phyloP scores from a whole-genome alignment of 2,329 filamentous ascomycete species.

The Pezicula neosporulosa region DNA sequence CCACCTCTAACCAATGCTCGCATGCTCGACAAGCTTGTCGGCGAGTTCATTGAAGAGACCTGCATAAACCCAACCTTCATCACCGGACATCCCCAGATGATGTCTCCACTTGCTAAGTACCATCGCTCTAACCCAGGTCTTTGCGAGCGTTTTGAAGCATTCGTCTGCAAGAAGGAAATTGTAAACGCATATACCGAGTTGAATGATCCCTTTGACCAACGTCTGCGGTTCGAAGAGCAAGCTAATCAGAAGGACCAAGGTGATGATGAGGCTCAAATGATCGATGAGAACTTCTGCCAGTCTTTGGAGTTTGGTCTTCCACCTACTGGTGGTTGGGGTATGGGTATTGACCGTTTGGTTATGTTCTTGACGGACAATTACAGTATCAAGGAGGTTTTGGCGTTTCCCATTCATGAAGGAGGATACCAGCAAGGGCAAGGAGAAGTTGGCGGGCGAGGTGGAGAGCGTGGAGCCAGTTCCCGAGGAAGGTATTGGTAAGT shows the following conservation, averaged over 20 bases:
- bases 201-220: constrained; percentile 94
- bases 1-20: constrained; percentile 89
- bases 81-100: constrained; percentile 78
- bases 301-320: constrained; percentile 88
- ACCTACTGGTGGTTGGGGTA: constrained; percentile 92
- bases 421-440: constrained; percentile 50
- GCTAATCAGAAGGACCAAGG: constrained; percentile 93
- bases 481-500: constrained; percentile 52
- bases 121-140: constrained; percentile 78
- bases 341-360: constrained; percentile 89
- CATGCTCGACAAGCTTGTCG: constrained; percentile 93
- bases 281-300: constrained; percentile 94
- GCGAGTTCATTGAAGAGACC: constrained; percentile 92
- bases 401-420: constrained; percentile 99
- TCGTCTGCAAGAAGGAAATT: constrained; percentile 96
- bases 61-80: constrained; percentile 94
- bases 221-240: constrained; percentile 90
- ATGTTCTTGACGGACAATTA: constrained; percentile 98
- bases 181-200: constrained; percentile 95
- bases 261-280: constrained; percentile 92
- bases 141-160: constrained; percentile 96
- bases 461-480: constrained; percentile 54
- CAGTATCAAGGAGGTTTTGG: constrained; percentile 91
- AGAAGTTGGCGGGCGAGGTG: constrained; percentile 56
- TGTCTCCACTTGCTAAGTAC: constrained; percentile 96